phyloP scores from a whole-genome alignment of 1,284 basidiomycete species.

The Cerioporus squamosus region DNA sequence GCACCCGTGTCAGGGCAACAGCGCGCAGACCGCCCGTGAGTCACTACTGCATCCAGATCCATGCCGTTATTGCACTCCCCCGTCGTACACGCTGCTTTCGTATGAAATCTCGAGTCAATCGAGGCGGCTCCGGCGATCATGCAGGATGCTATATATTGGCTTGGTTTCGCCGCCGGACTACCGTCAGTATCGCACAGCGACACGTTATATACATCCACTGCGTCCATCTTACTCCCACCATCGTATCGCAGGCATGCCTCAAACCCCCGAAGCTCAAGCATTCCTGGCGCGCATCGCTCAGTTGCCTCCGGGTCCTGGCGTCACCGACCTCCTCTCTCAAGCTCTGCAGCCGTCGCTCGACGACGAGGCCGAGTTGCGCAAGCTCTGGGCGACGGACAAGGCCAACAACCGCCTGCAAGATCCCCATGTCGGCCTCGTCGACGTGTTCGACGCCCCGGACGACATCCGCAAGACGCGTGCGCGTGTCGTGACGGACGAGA shows the following conservation, averaged over 20 bases:
- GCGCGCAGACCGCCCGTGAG: background rate
- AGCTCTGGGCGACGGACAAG: slow-evolving; percentile 57
- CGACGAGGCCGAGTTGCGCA: slow-evolving; percentile 56
- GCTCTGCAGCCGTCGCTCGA: slow-evolving; percentile 53
- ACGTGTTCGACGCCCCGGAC: slow-evolving; percentile 53
- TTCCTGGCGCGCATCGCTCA: slow-evolving; percentile 46
- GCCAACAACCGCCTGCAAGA: slow-evolving; percentile 45
- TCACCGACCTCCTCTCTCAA: slow-evolving; percentile 41
- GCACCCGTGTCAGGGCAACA: background rate
- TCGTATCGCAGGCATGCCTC: slow-evolving; percentile 22
- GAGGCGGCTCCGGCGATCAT: too few species aligned
- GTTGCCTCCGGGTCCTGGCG: slow-evolving; percentile 42
- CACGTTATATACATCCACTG: background rate
- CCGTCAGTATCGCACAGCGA: background rate
- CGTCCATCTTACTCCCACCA: background rate
- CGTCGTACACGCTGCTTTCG: too few species aligned
- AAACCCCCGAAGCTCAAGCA: slow-evolving; percentile 42
- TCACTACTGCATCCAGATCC: background rate
- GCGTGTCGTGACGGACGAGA: slow-evolving; percentile 32
- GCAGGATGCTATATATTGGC: too few species aligned
- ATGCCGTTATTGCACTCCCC: too few species aligned
- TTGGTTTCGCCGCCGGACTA: background rate
- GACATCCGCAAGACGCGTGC: slow-evolving; percentile 48
- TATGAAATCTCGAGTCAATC: too few species aligned
- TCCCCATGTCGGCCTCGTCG: slow-evolving; percentile 58